Percentiles rank a stretch among this genome's conserved stretches.
phyloP scores from a whole-genome alignment of 352 stramenopile species.

The Saprolegnia diclina region DNA sequence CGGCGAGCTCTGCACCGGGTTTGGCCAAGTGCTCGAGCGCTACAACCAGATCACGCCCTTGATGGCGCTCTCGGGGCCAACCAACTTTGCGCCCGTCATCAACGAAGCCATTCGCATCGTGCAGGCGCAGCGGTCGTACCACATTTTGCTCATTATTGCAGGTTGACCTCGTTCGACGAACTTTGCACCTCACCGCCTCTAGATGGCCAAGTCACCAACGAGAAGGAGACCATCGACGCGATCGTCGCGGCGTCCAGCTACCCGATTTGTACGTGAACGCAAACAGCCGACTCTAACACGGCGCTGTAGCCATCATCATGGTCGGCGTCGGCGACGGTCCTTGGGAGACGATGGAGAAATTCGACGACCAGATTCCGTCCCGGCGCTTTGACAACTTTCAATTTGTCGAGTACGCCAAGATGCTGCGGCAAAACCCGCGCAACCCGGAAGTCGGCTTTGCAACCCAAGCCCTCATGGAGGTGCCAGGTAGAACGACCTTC shows the following conservation, averaged over 20 bases:
- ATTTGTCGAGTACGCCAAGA: constrained; percentile 64
- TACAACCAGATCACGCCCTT: constrained; percentile 51
- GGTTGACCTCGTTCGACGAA: constrained; percentile 22
- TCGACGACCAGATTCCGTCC: constrained; percentile 46
- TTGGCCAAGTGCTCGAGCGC: constrained; percentile 46
- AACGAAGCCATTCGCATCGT: constrained; percentile 50
- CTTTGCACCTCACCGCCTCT: not conserved
- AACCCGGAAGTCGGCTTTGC: constrained; percentile 64
- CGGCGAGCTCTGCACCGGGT: constrained; percentile 40
- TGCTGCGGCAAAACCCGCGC: constrained; percentile 57
- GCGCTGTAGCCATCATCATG: constrained; percentile 56
- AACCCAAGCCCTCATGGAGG: constrained; percentile 69
- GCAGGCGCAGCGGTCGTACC: constrained; percentile 45
- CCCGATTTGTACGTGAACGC: constrained; percentile 42
- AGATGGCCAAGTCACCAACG: constrained; percentile 82
- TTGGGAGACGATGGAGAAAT: constrained; percentile 67
- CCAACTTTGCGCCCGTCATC: constrained; percentile 68
- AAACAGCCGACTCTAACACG: not conserved
- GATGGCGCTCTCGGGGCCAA: constrained; percentile 48
- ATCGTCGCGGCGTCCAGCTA: constrained; percentile 73
- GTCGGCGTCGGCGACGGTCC: constrained; percentile 70
- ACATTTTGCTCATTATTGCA: constrained; percentile 85
- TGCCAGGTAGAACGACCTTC: constrained; percentile 43
- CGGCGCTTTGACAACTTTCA: constrained; percentile 83
- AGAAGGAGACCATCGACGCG: constrained; percentile 83